phyloP scores from a whole-genome alignment of 345 rosid genomes.

The Salix purpurea region DNA sequence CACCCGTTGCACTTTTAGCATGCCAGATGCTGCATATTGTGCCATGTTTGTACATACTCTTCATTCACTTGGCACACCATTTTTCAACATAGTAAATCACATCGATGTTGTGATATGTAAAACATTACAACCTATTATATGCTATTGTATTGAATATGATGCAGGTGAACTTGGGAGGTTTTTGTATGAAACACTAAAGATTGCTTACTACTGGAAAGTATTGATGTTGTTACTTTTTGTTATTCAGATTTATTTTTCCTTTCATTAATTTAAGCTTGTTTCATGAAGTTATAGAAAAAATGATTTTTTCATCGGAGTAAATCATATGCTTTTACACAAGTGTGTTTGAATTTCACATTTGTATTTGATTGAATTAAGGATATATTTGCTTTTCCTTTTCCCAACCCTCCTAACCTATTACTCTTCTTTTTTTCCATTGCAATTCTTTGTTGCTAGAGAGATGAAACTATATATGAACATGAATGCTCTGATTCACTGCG shows the following conservation, averaged over 20 bases:
- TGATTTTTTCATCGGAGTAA: background rate
- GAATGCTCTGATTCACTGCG: slow-evolving; percentile 98
- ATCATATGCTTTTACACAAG: background rate
- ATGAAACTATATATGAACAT: slow-evolving; percentile 86
- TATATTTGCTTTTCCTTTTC: background rate
- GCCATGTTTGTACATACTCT: slow-evolving; percentile 97
- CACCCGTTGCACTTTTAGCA: slow-evolving; percentile 98
- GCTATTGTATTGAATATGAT: slow-evolving; percentile 99
- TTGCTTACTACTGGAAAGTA: slow-evolving; percentile 98
- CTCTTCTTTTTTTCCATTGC: background rate
- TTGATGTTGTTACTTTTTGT: background rate
- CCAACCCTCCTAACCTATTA: background rate
- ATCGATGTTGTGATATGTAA: slow-evolving; percentile 94
- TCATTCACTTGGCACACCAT: slow-evolving; percentile 97
- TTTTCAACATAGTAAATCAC: slow-evolving; percentile 97
- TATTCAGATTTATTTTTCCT: background rate
- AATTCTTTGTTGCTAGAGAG: slow-evolving; percentile 54
- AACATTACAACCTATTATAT: slow-evolving; percentile 98
- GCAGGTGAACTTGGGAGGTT: slow-evolving; percentile 95
- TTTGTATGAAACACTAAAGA: slow-evolving; percentile 86
- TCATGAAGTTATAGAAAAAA: background rate
- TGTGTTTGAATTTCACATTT: background rate
- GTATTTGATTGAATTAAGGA: background rate
- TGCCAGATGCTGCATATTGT: slow-evolving; percentile 98
- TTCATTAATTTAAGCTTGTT: background rate